Evolutionary conservation across 257 asterid species (phyloP), one percentile per base, ranked within the genome.

Genomic region (Scutellaria baicalensis): DNA sequence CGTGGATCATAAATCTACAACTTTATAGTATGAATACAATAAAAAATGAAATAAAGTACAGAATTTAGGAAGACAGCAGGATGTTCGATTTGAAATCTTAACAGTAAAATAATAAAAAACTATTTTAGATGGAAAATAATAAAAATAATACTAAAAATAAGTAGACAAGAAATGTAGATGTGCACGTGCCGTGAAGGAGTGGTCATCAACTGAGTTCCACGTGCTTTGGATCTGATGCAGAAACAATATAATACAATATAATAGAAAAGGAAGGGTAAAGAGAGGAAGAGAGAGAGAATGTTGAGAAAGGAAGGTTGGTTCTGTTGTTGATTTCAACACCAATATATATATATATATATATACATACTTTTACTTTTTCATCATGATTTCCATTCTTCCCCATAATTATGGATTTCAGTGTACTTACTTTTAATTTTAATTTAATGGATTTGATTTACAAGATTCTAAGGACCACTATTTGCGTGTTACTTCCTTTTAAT

Each of bases 161-260:
- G 56, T 51, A 71, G 70, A 51, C 70, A 61, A 70, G 55, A 69
- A 70, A 57, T 48, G 82, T 31, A 20, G 69, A 72, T 65, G 80
- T 79, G 90, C 88, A 86, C 85, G 90, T 87, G 90, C 85, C 86
- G 85, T 80, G 80, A 77, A 77, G 82, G 85, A 82, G 85, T 82
- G 88, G 85, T 59, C 73, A 59, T 80, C 79, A 80, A 78, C 80
- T 82, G 83, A 79, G 68, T 82, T 75, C 81, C 90, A 87, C 78
- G 93, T 87, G 93, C 88, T 81, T 87, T 84, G 88, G 90, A 87
- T 91, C 96, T 84, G 96, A 83, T 87, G 95, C 86, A 66, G n/a
- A 23, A 68, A 39, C n/a, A 21, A 38, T 56, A 20, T 7, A 9
- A 14, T 57, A 11, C 10, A 3, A 3, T 14, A 20, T 1, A 1